Evolutionary conservation across 805 yeast genomes (phyloP).

Genomic region (Kregervanrija fluxuum): DNA sequence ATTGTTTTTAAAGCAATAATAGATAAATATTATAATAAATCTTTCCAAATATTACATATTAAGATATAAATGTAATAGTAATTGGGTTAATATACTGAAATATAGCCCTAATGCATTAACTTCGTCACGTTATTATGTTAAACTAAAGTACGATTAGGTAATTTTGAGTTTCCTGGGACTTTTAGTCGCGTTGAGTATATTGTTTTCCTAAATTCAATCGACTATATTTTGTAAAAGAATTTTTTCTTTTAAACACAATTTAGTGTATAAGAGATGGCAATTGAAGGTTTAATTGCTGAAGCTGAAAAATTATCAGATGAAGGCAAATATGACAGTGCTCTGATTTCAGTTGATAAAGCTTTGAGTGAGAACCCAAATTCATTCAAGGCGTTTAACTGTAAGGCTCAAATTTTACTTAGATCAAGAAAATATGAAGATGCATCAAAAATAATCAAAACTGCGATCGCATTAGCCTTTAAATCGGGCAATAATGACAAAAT

Average conservation of each 20-base stretch:
- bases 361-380: constrained; percentile 38
- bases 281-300: constrained; percentile 18
- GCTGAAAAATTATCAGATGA: constrained; percentile 38
- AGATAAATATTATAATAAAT: too few relatives aligned
- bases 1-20: too few relatives aligned
- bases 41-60: too few relatives aligned
- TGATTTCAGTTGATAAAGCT: constrained; percentile 32
- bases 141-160: too few relatives aligned
- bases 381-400: constrained; percentile 38
- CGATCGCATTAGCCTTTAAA: constrained; percentile 35
- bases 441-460: constrained; percentile 36
- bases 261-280: constrained; percentile 4
- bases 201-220: too few relatives aligned
- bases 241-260: not conserved
- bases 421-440: constrained; percentile 41
- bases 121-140: too few relatives aligned
- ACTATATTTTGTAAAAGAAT: too few relatives aligned
- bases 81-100: too few relatives aligned
- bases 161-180: too few relatives aligned
- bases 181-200: too few relatives aligned
- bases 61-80: too few relatives aligned
- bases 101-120: too few relatives aligned
- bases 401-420: constrained; percentile 44
- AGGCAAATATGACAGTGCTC: constrained; percentile 39
- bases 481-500: constrained; percentile 41